Base-by-base conservation (phyloP, 805 yeast genomes). In the Yamadazyma scolyti region DNA sequence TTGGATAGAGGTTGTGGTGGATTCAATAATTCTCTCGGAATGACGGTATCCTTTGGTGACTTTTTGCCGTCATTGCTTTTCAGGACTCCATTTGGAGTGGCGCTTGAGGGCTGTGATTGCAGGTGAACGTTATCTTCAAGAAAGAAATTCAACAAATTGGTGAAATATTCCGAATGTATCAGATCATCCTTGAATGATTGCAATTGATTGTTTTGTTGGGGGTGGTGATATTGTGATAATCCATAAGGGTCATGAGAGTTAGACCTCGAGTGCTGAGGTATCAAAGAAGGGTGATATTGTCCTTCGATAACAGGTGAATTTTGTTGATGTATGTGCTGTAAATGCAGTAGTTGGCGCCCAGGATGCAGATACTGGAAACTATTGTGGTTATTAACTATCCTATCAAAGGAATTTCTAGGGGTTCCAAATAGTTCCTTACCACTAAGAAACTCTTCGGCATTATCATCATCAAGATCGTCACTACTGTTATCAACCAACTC, bases 1-100 rank as follows among this genome's bases (percentile, higher is more conserved):
- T 76, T 74, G n/a, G 50, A 40, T 2, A 61, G 36, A 6, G 72
- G 71, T 21, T 64, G 58, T 1, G 90, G 89, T 5, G 84, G 82
- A 30, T 65, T 58, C 18, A 65, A 52, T 16, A 79, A 49, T 31
- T 71, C 61, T 15, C 62, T 42, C 1, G 69, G 69, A 5, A 61
- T 50, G 1, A 34, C 33, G 3, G 36, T 34, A 13, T 30, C 25
- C 5, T 30, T 30, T 10, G 37, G 25, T 25, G 34, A 40, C 24
- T 36, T 40, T 15, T 40, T 48, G 20, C 30, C 23, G 28, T 30
- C 34, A 16, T 20, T 27, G 5, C 18, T 23, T 3, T n/a, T 20
- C 4, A 18, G 20, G 12, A 4, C 25, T 4, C 22, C 37, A 7
- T 20, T 22, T 5, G 28, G 9, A 4, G 21, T 19, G 25, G 30